Conservation (phyloP, 129 eudicot genomes). For the Cynara cardunculus region DNA sequence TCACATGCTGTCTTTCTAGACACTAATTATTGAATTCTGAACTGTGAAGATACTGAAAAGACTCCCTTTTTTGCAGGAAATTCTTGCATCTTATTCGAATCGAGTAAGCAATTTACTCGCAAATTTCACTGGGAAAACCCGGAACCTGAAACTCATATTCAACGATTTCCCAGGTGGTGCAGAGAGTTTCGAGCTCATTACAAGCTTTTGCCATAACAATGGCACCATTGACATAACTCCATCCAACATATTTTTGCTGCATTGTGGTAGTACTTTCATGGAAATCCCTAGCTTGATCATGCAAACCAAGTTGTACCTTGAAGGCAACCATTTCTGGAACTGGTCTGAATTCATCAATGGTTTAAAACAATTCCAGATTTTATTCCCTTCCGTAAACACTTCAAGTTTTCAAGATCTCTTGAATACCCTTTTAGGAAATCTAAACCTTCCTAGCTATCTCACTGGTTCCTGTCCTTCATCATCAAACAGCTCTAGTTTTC, state of each 20-base stretch:
- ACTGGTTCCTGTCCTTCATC: slow-evolving; percentile 38
- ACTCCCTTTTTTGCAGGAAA: slow-evolving; percentile 32
- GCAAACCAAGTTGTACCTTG: slow-evolving; percentile 38
- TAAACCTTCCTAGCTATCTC: slow-evolving; percentile 8
- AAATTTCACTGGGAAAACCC: neutral
- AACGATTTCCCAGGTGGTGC: slow-evolving; percentile 67
- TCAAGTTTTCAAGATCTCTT: slow-evolving; percentile 29
- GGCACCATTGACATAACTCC: slow-evolving; percentile 44
- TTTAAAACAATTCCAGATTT: slow-evolving; percentile 48
- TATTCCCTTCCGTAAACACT: slow-evolving; percentile 10
- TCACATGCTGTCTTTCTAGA: neutral
- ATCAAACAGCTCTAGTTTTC: slow-evolving; percentile 33
- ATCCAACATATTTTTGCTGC: slow-evolving; percentile 42
- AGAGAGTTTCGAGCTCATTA: slow-evolving; percentile 50
- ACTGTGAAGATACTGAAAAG: neutral
- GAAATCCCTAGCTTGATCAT: slow-evolving; percentile 40
- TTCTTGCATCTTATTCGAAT: slow-evolving; percentile 40
- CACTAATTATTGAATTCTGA: neutral
- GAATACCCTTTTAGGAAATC: slow-evolving; percentile 35
- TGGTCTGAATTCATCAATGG: slow-evolving; percentile 52
- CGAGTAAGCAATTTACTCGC: slow-evolving; percentile 30
- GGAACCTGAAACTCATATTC: slow-evolving; percentile 35
- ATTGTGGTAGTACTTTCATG: slow-evolving; percentile 47
- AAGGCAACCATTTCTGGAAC: slow-evolving; percentile 34
- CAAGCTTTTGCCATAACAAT: slow-evolving; percentile 56